These are phyloP conservation scores for Persicaria maculosa DNA, from an alignment of 148 eudicot genomes.

Conservation along the genomic window DNA sequence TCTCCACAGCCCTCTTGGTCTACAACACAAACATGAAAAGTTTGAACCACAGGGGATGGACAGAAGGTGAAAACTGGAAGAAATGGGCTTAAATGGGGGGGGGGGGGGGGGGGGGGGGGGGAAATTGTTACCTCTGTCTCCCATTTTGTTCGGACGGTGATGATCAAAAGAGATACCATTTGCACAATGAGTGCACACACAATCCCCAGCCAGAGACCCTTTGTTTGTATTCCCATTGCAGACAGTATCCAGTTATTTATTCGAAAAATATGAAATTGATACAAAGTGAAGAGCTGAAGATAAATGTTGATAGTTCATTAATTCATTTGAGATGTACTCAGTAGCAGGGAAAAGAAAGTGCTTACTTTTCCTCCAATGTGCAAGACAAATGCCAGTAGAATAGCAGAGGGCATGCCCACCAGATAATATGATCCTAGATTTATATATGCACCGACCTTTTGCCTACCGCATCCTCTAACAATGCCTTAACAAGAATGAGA, in stretches of 20 bases:
- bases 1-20: conserved; percentile 53
- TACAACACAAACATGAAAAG: conserved; percentile 15
- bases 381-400: conserved; percentile 58
- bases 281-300: neutral
- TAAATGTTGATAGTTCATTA: neutral
- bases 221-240: neutral
- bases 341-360: neutral
- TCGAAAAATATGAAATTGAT: neutral
- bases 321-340: neutral
- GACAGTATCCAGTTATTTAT: neutral
- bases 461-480: conserved; percentile 83
- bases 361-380: conserved; percentile 68
- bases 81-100: neutral
- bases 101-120: neutral
- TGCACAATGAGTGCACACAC: conserved; percentile 62
- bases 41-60: neutral
- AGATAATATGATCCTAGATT: conserved; percentile 83
- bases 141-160: conserved; percentile 59
- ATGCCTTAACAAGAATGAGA: conserved; percentile 31
- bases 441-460: conserved; percentile 67
- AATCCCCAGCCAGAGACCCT: conserved; percentile 88
- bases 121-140: conserved; percentile 43
- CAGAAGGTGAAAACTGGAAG: neutral
- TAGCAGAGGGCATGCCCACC: conserved; percentile 70
- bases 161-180: conserved; percentile 40